A percentile compares a stretch with the other conserved stretches of the same genome.
Conservation (phyloP, 2,329 filamentous ascomycete genomes). For the Fusarium compactum region DNA sequence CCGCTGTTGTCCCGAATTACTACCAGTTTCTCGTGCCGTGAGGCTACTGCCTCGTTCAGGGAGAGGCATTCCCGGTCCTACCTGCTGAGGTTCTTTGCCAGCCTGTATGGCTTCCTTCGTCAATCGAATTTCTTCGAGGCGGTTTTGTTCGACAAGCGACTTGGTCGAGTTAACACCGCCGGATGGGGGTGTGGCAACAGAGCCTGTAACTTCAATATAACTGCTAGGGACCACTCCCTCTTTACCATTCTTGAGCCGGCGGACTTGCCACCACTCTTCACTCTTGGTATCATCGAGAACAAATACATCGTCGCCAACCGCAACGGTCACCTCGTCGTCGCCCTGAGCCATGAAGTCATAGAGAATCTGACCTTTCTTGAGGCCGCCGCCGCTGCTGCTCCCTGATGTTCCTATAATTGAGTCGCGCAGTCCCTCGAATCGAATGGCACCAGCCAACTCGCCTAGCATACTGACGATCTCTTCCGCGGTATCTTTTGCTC, state of each 20-base stretch:
- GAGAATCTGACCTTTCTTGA: constrained; percentile 86
- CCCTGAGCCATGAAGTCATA: constrained; percentile 98
- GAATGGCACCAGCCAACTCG: constrained; percentile 87
- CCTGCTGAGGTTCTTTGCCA: constrained; percentile 69
- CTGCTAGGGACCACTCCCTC: constrained; percentile 97
- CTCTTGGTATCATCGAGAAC: constrained; percentile 91
- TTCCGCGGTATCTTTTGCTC: constrained; percentile 94
- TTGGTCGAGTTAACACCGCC: constrained; percentile 63
- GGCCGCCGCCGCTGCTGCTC: constrained; percentile 22
- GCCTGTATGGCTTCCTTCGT: constrained; percentile 82
- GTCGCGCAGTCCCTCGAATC: constrained; percentile 86
- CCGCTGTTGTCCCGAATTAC: constrained; percentile 78
- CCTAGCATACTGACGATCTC: constrained; percentile 91
- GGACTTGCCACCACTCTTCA: constrained; percentile 98
- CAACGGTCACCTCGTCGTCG: constrained; percentile 95
- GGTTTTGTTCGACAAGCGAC: constrained; percentile 81
- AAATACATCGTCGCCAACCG: constrained; percentile 88
- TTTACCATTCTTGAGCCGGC: constrained; percentile 88
- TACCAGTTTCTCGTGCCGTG: constrained; percentile 73
- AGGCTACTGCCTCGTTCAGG: constrained; percentile 85
- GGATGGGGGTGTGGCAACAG: constrained; percentile 64
- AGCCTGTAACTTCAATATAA: constrained; percentile 90
- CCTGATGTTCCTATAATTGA: constrained; percentile 84
- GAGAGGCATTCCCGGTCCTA: constrained; percentile 81
- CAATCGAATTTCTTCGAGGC: constrained; percentile 83